Evolutionary conservation across 140 eudicot species (phyloP).

Genomic region (Erigeron philadelphicus): DNA sequence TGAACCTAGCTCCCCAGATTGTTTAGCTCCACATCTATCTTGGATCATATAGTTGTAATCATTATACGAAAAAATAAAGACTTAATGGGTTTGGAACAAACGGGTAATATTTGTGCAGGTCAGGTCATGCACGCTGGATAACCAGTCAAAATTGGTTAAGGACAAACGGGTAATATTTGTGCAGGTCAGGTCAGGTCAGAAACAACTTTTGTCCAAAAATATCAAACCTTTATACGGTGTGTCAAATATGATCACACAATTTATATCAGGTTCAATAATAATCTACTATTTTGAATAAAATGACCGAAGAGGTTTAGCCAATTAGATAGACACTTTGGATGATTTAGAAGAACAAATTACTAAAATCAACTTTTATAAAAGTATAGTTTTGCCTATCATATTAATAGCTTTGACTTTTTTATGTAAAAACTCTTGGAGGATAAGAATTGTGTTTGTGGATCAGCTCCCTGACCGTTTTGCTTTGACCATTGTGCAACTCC

Average conservation of each 20-base stretch:
- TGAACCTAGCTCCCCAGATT: slow-evolving; percentile 54
- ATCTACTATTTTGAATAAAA: neutral
- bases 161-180: neutral
- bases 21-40: slow-evolving; percentile 74
- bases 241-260: neutral
- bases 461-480: too few species aligned
- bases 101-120: neutral
- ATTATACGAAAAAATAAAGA: neutral
- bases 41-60: slow-evolving; percentile 22
- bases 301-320: neutral
- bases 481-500: too few species aligned
- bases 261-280: neutral
- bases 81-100: neutral
- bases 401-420: too few species aligned
- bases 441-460: too few species aligned
- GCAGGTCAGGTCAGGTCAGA: neutral
- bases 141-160: neutral
- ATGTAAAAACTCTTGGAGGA: too few species aligned
- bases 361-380: too few species aligned
- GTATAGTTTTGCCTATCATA: too few species aligned
- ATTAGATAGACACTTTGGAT: neutral
- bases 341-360: neutral
- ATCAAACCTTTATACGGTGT: neutral
- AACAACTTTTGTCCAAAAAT: neutral
- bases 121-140: neutral